These are phyloP conservation scores for Solanum microdontum DNA, from an alignment of 257 asterid species.

Conservation along the genomic window DNA sequence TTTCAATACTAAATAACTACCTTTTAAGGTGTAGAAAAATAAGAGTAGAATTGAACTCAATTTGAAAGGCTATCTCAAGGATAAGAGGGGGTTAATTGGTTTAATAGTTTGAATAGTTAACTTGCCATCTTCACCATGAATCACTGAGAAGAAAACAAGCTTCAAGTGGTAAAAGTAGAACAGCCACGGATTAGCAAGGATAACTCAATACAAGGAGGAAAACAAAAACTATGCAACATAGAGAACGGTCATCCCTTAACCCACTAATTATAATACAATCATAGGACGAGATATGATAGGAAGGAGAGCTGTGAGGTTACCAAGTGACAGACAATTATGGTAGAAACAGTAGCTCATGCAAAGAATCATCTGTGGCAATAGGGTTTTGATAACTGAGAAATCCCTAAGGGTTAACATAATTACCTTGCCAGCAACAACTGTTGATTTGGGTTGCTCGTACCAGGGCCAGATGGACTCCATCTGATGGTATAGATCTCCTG, in stretches of 20 bases:
- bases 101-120: neutral
- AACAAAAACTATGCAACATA: neutral
- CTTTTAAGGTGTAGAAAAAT: neutral
- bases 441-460: constrained; percentile 77
- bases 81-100: neutral
- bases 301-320: neutral
- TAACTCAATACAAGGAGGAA: neutral
- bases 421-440: constrained; percentile 84
- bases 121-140: neutral
- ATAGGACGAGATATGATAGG: neutral
- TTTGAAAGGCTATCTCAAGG: neutral
- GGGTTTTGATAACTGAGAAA: neutral
- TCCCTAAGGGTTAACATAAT: neutral
- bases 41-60: neutral
- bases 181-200: neutral
- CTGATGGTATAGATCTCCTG: constrained; percentile 94
- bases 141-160: neutral
- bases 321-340: neutral
- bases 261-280: neutral
- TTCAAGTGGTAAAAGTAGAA: neutral
- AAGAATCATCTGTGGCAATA: neutral
- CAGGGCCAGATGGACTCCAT: constrained; percentile 98
- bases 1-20: neutral
- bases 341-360: neutral
- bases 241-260: neutral